Base-by-base conservation (phyloP, 2,329 filamentous ascomycete genomes). In the Penicillium sp. region DNA sequence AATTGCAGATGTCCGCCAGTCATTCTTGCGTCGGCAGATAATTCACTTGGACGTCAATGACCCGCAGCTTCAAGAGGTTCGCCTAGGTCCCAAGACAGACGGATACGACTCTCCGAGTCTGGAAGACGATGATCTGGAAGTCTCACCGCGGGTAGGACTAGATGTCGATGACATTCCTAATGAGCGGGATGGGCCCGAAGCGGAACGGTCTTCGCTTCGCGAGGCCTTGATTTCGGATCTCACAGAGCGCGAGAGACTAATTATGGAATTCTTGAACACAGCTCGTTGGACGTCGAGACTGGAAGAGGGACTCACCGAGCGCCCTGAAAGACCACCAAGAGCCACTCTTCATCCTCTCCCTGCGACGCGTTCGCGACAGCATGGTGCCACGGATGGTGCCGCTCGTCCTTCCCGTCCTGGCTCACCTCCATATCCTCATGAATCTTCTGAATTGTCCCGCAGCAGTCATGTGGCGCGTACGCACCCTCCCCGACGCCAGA, bases 1-100 rank as follows among this genome's bases (percentile, higher is more conserved):
- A 7, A 61, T 79, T 52, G 75, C 75, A 29, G 77, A 79, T 61
- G 64, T 79, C 45, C 76, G 77, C 36, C 74, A 74, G 52, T 65
- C 64, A n/a, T 79, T 78, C 53, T 60, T 69, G 28, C 71, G 76
- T 44, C 68, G 74, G 47, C 76, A 79, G 56, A 69, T 74, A 21
- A 55, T 79, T 13, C 53, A 66, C n/a, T 47, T 75, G 38, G 67
- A 74, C 43, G 56, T 59, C 46, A 63, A 71, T 36, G 70, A 71
- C 3, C 63, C 69, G 2, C 54, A 56, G 3, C 43, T 74, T 28
- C 60, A 75, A 45, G 62, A 67, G 57, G 63, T 74, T 21, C 63
- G 58, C 31, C 69, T 66, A 5, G 65, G 69, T 16, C 65, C 64
- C 13, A 52, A 70, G 21, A 53, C 63, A 45, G 63, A 66, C 41